phyloP scores from a whole-genome alignment of 306 rosid genomes.

The Fragaria vesca region DNA sequence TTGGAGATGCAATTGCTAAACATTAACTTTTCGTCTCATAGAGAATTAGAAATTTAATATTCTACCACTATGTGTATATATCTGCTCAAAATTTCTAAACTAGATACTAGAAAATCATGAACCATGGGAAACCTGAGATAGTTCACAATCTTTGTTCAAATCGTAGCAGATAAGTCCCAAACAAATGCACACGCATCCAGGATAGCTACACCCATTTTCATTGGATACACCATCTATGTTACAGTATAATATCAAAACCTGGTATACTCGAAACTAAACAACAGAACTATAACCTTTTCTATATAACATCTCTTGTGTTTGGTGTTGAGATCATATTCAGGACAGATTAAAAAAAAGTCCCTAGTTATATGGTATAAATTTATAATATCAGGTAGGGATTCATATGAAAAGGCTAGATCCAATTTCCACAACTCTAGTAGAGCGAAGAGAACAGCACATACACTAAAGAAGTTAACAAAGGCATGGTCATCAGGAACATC shows the following conservation, averaged over 20 bases:
- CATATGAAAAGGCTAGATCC: constrained; percentile 3
- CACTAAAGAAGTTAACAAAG: constrained; percentile 44
- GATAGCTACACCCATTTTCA: neutral
- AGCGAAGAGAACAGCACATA: constrained; percentile 3
- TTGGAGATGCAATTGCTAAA: neutral
- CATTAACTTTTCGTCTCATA: neutral
- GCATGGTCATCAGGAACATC: constrained; percentile 56
- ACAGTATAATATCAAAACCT: neutral
- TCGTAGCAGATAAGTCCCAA: neutral
- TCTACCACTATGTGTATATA: neutral
- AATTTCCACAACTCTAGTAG: constrained; percentile 7
- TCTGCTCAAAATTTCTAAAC: neutral
- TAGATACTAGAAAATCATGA: neutral
- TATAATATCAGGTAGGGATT: neutral
- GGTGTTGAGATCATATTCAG: neutral
- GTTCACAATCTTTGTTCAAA: neutral
- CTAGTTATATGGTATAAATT: neutral
- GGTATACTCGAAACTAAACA: neutral
- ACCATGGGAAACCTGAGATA: constrained; percentile 1
- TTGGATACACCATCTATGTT: neutral
- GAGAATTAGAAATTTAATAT: neutral
- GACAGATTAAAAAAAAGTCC: neutral
- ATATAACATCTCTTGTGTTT: neutral
- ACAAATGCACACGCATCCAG: neutral
- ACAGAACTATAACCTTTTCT: neutral